Base-by-base conservation (phyloP, 305 asterid genomes). In the Andrographis paniculata region DNA sequence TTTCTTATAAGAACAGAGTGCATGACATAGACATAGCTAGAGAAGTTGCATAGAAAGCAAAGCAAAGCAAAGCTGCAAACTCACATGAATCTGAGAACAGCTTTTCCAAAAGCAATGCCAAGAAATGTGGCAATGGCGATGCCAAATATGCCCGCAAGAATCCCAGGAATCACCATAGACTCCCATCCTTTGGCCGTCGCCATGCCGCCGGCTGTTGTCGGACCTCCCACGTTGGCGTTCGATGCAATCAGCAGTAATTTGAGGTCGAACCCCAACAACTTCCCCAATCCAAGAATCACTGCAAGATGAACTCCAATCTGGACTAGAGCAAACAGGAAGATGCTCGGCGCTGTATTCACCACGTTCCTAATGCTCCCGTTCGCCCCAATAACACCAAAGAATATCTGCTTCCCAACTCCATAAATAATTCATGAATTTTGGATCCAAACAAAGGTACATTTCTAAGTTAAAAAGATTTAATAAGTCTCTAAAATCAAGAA, bases 121-220 rank as follows among this genome's bases (percentile, higher is more conserved):
- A 89, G 84, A 60, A 89, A 89, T 58, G 98, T 86, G 2, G 96
- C 98, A 30, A 82, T 65, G 0, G 98, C 64, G 14, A 74, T 76
- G 42, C 98, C 98, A 35, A 89, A 89, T 28, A 89, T 89, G 57
- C 98, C 98, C 0, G 74, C 94, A 64, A 89, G 96, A 69, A 89
- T 83, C 17, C 79, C 93, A 9, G 98, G 96, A 43, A 86, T 71
- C 12, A 86, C 69, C 11, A 86, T 23, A 42, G 98, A 86, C 45
- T 52, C 73, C 98, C 98, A 89, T 41, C 95, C 98, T 70, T 86
- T 86, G 20, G 98, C 92, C 14, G 92, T 82, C 62, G 98, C 98
- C 98, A 89, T 86, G 36, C 96, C 96, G 56, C 94, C 68, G 8
- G 96, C 98, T 28, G 98, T 89, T 6, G 98, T 86, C 1, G 96